phyloP scores from a whole-genome alignment of 768 basidiomycete genomes.

The Pleurotus pulmonarius region DNA sequence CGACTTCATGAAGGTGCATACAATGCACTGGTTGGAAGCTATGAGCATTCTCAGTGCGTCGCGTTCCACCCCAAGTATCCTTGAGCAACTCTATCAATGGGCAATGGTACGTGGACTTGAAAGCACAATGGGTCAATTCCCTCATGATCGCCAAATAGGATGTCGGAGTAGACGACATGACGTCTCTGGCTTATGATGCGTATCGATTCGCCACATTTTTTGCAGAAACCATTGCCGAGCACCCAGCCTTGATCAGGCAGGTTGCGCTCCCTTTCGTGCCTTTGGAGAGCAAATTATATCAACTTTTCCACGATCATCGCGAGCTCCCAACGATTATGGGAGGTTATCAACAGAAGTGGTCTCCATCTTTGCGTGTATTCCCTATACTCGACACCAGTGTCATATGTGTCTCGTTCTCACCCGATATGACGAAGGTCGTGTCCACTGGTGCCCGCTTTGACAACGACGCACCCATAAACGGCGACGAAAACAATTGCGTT shows the following conservation, averaged over 20 bases:
- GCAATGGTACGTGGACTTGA: not conserved
- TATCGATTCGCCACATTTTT: conserved; percentile 6
- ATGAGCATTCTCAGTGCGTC: not conserved
- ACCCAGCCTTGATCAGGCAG: conserved; percentile 4
- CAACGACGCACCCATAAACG: not conserved
- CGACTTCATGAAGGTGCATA: not conserved
- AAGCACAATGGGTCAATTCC: not conserved
- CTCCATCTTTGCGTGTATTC: conserved; percentile 3
- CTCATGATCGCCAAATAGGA: not conserved
- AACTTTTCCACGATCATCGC: not conserved
- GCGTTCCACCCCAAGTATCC: not conserved
- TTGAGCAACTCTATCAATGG: conserved; percentile 3
- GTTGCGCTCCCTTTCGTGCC: conserved; percentile 8
- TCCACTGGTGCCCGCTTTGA: conserved; percentile 2
- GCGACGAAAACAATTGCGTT: conserved; percentile 1
- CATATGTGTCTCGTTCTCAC: conserved; percentile 7
- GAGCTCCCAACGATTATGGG: not conserved
- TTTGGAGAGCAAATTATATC: not conserved
- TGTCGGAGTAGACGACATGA: not conserved
- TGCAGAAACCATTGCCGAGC: conserved; percentile 2
- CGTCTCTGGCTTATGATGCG: conserved; percentile 1
- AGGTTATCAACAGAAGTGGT: not conserved
- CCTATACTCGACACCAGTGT: conserved; percentile 5
- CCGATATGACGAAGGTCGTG: conserved; percentile 2
- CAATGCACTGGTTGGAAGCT: conserved; percentile 6